Conservation (phyloP, 805 yeast genomes). For the Starmerella ratchasimensis region DNA sequence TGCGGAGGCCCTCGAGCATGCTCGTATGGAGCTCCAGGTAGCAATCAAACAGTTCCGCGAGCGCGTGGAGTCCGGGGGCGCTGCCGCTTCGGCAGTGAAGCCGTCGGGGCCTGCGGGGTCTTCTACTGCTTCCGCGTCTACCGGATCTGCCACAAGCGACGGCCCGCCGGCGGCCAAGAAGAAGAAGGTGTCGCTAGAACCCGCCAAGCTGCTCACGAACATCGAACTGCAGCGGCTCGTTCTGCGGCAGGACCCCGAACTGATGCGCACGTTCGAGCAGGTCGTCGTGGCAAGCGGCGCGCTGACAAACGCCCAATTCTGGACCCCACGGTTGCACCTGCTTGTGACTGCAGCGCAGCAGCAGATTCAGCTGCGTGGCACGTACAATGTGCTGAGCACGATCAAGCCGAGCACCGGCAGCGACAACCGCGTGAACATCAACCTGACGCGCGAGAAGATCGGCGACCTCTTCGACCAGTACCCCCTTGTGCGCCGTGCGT, state of each 20-base stretch:
- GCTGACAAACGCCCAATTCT: conserved; percentile 68
- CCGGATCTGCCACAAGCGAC: conserved; percentile 1
- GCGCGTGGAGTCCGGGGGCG: conserved; percentile 34
- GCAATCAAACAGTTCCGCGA: conserved; percentile 31
- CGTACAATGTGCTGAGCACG: conserved; percentile 84
- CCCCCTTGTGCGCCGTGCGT: conserved; percentile 81
- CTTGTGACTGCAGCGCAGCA: conserved; percentile 78
- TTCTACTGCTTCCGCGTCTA: conserved; percentile 30
- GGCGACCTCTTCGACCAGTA: conserved; percentile 82
- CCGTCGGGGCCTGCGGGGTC: conserved; percentile 2
- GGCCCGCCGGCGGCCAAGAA: background rate
- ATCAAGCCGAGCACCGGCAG: conserved; percentile 87
- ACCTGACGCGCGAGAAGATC: conserved; percentile 81
- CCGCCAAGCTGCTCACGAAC: conserved; percentile 50
- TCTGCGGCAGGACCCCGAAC: conserved; percentile 49
- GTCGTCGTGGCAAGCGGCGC: conserved; percentile 66
- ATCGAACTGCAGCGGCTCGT: conserved; percentile 66
- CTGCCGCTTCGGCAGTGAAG: conserved; percentile 34
- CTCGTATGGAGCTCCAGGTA: conserved; percentile 19
- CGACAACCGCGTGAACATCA: conserved; percentile 86
- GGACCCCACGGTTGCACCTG: conserved; percentile 69
- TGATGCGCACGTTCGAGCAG: conserved; percentile 67
- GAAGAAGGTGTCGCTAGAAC: conserved; percentile 33
- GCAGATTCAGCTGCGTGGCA: conserved; percentile 74
- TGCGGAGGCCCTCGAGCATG: conserved; percentile 56